phyloP scores from a whole-genome alignment of 768 basidiomycete genomes.

The Lactarius tabidus region DNA sequence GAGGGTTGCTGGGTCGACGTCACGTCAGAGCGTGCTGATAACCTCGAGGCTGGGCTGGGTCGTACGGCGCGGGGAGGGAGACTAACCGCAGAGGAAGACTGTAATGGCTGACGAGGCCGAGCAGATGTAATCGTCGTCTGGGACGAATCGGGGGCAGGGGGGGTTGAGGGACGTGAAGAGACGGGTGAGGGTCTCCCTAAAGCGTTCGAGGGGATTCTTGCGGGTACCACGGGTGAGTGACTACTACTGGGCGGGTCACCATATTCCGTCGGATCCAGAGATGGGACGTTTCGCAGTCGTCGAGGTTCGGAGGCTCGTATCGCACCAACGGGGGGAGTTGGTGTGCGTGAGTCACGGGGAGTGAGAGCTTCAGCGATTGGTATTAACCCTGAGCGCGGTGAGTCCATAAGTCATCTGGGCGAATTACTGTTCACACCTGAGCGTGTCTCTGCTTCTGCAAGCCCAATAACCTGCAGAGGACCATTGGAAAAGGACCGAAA shows the following conservation, averaged over 20 bases:
- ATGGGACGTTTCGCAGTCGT: background rate
- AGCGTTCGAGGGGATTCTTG: background rate
- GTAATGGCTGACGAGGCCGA: slow-evolving; percentile 7
- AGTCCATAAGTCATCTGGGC: slow-evolving; percentile 3
- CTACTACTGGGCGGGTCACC: slow-evolving; percentile 15
- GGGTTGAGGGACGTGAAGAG: slow-evolving; percentile 14
- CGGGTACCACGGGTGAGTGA: slow-evolving; percentile 5
- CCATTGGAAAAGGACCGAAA: slow-evolving; percentile 42
- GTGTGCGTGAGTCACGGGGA: slow-evolving; percentile 17
- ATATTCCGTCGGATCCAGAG: slow-evolving; percentile 12
- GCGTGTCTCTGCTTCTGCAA: slow-evolving; percentile 41
- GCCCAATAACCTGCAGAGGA: slow-evolving; percentile 55
- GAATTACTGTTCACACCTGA: slow-evolving; percentile 32
- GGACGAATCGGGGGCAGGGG: slow-evolving; percentile 4
- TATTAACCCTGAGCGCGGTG: slow-evolving; percentile 3
- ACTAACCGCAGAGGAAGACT: slow-evolving; percentile 5
- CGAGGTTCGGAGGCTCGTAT: slow-evolving; percentile 2
- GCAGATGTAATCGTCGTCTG: background rate
- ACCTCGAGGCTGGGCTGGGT: background rate
- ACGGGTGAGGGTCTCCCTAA: slow-evolving; percentile 16
- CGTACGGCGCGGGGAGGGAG: slow-evolving; percentile 11
- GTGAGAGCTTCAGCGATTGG: background rate
- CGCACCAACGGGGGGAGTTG: background rate
- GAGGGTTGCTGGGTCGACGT: slow-evolving; percentile 11
- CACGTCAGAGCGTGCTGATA: background rate